Conservation (phyloP, 2,329 filamentous ascomycete species). For the Biscogniauxia marginata region DNA sequence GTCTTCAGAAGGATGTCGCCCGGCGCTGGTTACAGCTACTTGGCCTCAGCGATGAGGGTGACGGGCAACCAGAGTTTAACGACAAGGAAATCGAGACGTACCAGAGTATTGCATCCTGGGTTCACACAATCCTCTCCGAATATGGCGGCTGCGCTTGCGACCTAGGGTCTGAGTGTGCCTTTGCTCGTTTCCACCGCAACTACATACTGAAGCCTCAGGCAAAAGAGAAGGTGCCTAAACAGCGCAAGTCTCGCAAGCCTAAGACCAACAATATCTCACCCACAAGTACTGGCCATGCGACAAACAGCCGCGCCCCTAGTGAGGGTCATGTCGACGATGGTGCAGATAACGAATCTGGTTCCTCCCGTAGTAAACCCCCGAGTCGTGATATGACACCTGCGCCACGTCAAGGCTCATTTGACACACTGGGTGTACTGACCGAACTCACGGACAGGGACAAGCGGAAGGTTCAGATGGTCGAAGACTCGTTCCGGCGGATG, state of each 20-base stretch:
- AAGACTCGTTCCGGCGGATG: constrained; percentile 62
- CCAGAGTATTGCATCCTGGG: constrained; percentile 60
- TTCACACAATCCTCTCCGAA: constrained; percentile 69
- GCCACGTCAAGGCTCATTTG: constrained; percentile 56
- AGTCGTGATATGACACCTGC: constrained; percentile 65
- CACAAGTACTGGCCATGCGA: constrained; percentile 60
- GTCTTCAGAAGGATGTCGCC: constrained; percentile 53
- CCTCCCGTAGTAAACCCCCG: constrained; percentile 61
- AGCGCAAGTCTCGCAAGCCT: constrained; percentile 55
- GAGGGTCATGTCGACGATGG: constrained; percentile 59
- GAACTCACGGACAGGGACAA: constrained; percentile 67
- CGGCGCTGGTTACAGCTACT: constrained; percentile 57
- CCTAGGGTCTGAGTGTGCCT: constrained; percentile 60
- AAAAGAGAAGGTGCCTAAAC: constrained; percentile 35
- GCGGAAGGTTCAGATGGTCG: constrained; percentile 64
- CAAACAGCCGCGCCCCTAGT: constrained; percentile 63
- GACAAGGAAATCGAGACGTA: constrained; percentile 59
- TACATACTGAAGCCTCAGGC: constrained; percentile 49
- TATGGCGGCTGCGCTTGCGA: constrained; percentile 79
- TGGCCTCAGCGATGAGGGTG: constrained; percentile 59
- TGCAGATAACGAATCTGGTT: constrained; percentile 54
- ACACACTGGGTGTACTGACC: constrained; percentile 59
- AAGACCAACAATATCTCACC: constrained; percentile 58
- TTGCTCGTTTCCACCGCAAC: constrained; percentile 60
- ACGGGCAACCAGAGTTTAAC: constrained; percentile 49